Percentiles rank a stretch among this genome's conserved stretches.
These are phyloP conservation scores for Trichoderma atrobrunneum DNA, from an alignment of 2,329 filamentous ascomycete genomes.

Conservation along the genomic window DNA sequence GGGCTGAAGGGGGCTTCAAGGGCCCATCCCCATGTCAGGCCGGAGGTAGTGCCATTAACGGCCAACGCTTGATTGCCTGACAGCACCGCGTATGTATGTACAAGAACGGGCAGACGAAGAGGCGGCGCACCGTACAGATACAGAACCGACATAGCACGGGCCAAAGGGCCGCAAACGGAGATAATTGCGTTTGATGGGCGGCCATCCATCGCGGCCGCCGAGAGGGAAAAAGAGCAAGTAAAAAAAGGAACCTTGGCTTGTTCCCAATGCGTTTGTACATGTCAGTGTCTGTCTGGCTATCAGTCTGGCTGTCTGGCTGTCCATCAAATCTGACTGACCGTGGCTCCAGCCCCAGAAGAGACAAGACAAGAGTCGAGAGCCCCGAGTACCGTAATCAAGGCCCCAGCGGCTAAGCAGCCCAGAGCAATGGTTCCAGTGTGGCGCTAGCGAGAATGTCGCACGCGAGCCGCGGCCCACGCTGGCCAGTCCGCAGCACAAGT, in stretches of 20 bases:
- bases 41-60: conserved; percentile 21
- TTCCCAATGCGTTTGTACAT: neutral
- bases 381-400: neutral
- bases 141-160: conserved; percentile 7
- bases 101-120: neutral
- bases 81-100: conserved; percentile 13
- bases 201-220: neutral
- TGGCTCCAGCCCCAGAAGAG: neutral
- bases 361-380: conserved; percentile 16
- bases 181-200: neutral
- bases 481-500: conserved; percentile 19
- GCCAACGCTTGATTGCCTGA: conserved; percentile 17
- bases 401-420: conserved; percentile 25
- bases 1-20: neutral
- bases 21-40: conserved; percentile 18
- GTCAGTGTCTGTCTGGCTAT: neutral
- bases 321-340: neutral
- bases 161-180: conserved; percentile 10
- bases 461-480: conserved; percentile 30
- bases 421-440: conserved; percentile 31
- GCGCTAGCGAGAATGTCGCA: conserved; percentile 31
- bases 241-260: neutral
- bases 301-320: neutral
- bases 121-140: conserved; percentile 1
- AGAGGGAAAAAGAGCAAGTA: neutral